Conservation (phyloP, 441 rosid genomes). For the Populus hybrid region DNA sequence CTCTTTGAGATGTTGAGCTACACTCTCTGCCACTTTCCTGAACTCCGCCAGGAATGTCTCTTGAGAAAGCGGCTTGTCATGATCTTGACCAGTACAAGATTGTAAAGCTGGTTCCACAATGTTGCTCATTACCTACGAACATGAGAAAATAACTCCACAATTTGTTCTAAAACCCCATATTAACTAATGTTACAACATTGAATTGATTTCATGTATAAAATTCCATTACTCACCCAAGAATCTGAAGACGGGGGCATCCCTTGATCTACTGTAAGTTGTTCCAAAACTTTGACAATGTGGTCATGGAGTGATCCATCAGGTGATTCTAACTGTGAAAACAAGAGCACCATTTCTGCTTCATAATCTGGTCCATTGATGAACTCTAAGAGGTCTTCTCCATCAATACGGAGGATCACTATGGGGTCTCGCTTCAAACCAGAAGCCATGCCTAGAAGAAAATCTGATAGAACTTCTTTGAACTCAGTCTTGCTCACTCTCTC, state of each 20-base stretch:
- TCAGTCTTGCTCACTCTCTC: constrained; percentile 72
- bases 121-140: constrained; percentile 68
- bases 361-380: constrained; percentile 61
- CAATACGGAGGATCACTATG: constrained; percentile 89
- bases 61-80: constrained; percentile 44
- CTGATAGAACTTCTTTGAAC: constrained; percentile 87
- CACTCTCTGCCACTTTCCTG: constrained; percentile 54
- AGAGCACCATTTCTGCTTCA: constrained; percentile 61
- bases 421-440: constrained; percentile 96
- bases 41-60: constrained; percentile 64
- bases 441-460: constrained; percentile 91
- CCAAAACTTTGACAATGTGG: constrained; percentile 51
- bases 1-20: constrained; percentile 80
- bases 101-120: constrained; percentile 68
- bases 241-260: constrained; percentile 91
- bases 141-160: background rate
- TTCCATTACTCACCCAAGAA: constrained; percentile 58
- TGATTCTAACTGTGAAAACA: constrained; percentile 48
- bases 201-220: background rate
- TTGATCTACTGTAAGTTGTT: constrained; percentile 77
- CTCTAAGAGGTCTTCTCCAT: constrained; percentile 89
- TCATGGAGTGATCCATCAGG: constrained; percentile 49
- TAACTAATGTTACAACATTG: background rate
- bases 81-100: constrained; percentile 37
- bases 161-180: background rate